Conservation (phyloP, 2,329 filamentous ascomycete species). For the Nemania sp. region DNA sequence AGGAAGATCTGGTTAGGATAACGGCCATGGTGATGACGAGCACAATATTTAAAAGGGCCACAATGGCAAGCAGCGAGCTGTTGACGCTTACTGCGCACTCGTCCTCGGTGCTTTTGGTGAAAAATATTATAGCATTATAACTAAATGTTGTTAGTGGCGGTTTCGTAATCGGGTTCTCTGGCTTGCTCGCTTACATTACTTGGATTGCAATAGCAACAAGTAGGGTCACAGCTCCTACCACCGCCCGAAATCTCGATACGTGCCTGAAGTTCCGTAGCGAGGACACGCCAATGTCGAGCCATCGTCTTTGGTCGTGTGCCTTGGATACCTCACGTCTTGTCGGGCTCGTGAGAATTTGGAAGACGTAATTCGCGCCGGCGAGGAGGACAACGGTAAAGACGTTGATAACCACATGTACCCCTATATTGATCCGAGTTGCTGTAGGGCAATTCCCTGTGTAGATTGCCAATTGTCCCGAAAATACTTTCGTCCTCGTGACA, state of each 20-base stretch:
- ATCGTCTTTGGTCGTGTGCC: constrained; percentile 60
- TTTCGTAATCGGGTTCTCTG: not conserved
- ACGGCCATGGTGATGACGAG: constrained; percentile 47
- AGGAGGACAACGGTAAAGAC: constrained; percentile 58
- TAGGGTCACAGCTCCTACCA: constrained; percentile 56
- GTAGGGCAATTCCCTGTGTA: constrained; percentile 55
- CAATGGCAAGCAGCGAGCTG: constrained; percentile 57
- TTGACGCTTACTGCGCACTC: constrained; percentile 59
- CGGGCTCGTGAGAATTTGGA: constrained; percentile 67
- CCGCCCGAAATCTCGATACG: constrained; percentile 57
- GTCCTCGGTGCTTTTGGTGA: constrained; percentile 51
- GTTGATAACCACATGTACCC: constrained; percentile 60
- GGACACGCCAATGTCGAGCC: constrained; percentile 67
- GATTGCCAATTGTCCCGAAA: constrained; percentile 54
- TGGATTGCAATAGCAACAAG: constrained; percentile 59
- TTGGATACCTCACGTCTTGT: constrained; percentile 61
- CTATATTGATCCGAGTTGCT: constrained; percentile 55
- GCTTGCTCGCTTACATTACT: constrained; percentile 60
- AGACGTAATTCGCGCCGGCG: constrained; percentile 64
- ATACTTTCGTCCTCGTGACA: constrained; percentile 51
- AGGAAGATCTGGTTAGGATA: constrained; percentile 44
- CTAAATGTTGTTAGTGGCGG: constrained; percentile 47
- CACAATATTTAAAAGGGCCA: constrained; percentile 49
- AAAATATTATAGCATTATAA: constrained; percentile 65
- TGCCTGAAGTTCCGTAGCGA: constrained; percentile 62